Base-by-base conservation (phyloP, 352 stramenopile species). In the Globisporangium middletonii region DNA sequence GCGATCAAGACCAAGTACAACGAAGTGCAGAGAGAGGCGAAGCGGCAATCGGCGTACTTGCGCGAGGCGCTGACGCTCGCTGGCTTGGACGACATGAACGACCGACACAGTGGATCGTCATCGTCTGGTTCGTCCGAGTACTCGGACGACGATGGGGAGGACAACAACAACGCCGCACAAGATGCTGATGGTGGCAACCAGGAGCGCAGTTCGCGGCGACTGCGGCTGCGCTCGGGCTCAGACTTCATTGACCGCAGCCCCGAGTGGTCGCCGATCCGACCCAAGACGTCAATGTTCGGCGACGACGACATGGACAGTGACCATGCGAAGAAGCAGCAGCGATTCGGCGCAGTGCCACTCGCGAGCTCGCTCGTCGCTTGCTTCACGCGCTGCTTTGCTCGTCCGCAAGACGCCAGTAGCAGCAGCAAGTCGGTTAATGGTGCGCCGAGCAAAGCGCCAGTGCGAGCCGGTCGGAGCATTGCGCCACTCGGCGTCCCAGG, bases 211-310 rank as follows among this genome's bases (percentile, higher is more conserved):
- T 12, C 33, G 7, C 33, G 7, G 4, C 33, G 33, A 5, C 37
- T 64, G 13, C 59, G 59, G 4, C 66, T 68, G 28, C 64, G 64
- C 11, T 64, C 47, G 16, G 49, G 66, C 28, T 63, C 67, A 2
- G 70, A 81, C 44, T 81, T 74, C n/a, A 68, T 82, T 23, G 74
- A 86, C 19, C 63, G 67, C 18, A 88, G 77, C 52, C 82, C 82
- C 0, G 82, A 92, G 54, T 85, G 77, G 52, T 92, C 79, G 11
- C 79, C 81, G 0, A 87, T 89, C 70, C 66, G 80, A n/a, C 69
- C 73, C 46, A 78, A 77, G 35, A 59, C 48, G 2, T 83, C 83
- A 26, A 67, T 75, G 28, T 68, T 75, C 30, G 68, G 53, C 8
- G 59, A 75, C 42, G 57, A 63, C 50, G 57, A 70, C 2, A 61